These are phyloP conservation scores for Talaromyces thailandensis DNA, from an alignment of 495 filamentous ascomycete genomes.

Conservation along the genomic window DNA sequence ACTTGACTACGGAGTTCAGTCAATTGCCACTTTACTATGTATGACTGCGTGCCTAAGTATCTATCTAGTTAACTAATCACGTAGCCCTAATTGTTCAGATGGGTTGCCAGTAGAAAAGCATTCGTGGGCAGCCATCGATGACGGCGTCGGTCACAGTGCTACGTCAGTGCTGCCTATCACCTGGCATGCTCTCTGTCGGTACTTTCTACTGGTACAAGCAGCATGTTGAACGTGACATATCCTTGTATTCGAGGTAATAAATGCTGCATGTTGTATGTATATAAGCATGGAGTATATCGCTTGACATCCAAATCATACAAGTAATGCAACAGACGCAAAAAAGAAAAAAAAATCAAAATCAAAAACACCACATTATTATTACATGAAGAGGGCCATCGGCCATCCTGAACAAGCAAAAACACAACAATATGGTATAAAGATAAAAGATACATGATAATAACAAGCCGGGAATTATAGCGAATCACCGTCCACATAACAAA, in stretches of 20 bases:
- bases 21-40: not conserved
- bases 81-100: not conserved
- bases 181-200: not conserved
- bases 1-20: not conserved
- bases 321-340: conserved; percentile 5
- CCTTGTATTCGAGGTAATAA: not conserved
- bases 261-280: not conserved
- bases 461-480: not conserved
- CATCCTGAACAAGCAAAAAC: conserved; percentile 9
- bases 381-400: conserved; percentile 3
- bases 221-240: not conserved
- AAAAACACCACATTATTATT: conserved; percentile 18
- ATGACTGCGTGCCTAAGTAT: no score
- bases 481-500: not conserved
- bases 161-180: not conserved
- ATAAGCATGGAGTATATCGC: conserved; percentile 2
- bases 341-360: no score
- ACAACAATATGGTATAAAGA: conserved; percentile 14
- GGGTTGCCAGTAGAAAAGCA: not conserved
- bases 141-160: not conserved
- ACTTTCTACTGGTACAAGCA: no score
- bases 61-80: not conserved
- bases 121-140: no score
- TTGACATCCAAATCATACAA: conserved; percentile 11
- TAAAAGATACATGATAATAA: conserved; percentile 8